Percentiles rank a stretch among this genome's conserved stretches.
Conservation (phyloP, 73 alveolate genomes). For the Tetrahymena elliotti region DNA sequence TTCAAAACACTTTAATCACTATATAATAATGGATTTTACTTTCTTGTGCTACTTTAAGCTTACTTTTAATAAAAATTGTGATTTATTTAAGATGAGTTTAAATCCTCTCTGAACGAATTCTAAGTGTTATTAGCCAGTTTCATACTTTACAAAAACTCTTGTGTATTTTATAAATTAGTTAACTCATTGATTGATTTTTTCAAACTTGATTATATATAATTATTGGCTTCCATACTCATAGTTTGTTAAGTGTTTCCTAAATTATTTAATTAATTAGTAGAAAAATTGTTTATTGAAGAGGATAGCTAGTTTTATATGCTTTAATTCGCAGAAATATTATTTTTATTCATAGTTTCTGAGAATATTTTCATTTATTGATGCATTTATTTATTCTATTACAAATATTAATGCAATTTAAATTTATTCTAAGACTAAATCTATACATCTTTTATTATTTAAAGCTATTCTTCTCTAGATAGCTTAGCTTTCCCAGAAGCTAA, state of each 20-base stretch:
- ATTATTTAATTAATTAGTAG: background rate
- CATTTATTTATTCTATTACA: background rate
- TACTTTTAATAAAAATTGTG: too few species aligned
- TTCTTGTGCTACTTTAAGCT: background rate
- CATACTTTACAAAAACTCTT: background rate
- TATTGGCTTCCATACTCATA: background rate
- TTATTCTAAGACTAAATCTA: background rate
- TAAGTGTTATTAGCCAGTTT: background rate
- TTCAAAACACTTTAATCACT: background rate
- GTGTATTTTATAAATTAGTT: background rate
- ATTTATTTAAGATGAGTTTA: background rate
- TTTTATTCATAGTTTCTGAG: background rate
- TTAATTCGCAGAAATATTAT: background rate
- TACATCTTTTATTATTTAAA: background rate
- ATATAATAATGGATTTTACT: background rate
- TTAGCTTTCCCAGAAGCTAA: background rate
- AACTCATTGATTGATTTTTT: background rate
- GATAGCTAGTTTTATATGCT: background rate
- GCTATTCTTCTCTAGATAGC: background rate
- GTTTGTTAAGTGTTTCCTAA: background rate
- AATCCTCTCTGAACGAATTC: background rate
- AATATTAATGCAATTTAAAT: background rate
- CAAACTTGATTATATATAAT: background rate
- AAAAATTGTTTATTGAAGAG: background rate
- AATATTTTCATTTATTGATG: background rate